These are phyloP conservation scores for Smithsoniella earleae DNA, from an alignment of 163 green algal species.

Conservation along the genomic window DNA sequence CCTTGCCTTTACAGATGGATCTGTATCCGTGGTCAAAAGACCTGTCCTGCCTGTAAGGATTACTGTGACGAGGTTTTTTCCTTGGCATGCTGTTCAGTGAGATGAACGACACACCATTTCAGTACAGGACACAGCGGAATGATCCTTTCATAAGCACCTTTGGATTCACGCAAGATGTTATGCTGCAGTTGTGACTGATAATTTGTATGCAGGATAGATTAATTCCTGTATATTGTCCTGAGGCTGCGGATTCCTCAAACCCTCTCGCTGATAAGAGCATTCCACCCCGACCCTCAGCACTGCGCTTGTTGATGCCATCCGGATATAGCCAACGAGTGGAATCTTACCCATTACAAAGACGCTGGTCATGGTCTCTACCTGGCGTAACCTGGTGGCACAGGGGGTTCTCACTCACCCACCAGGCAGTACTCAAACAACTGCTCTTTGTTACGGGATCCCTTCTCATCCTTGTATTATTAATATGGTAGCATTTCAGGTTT, in stretches of 20 bases:
- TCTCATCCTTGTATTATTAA: background rate
- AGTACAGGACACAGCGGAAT: no score
- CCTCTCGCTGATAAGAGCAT: no score
- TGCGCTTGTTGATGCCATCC: slow-evolving; percentile 17
- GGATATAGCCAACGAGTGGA: no score
- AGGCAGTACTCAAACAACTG: background rate
- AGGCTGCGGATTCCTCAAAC: background rate
- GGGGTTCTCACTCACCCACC: no score
- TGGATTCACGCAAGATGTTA: background rate
- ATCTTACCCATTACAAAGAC: no score
- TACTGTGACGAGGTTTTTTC: slow-evolving; percentile 4
- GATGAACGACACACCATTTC: no score
- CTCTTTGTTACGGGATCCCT: slow-evolving; percentile 12
- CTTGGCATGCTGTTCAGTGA: background rate
- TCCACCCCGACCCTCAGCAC: background rate
- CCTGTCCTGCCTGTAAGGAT: slow-evolving; percentile 10
- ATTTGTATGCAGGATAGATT: slow-evolving; percentile 8
- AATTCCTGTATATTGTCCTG: slow-evolving; percentile 14
- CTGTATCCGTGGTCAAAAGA: background rate
- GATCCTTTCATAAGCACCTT: no score
- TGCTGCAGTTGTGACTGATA: background rate
- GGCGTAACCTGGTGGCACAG: no score
- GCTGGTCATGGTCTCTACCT: no score
- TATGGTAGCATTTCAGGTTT: background rate
- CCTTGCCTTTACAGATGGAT: slow-evolving; percentile 27